Base-by-base conservation (phyloP, 2,329 filamentous ascomycete species). In the Cadophora gregata region DNA sequence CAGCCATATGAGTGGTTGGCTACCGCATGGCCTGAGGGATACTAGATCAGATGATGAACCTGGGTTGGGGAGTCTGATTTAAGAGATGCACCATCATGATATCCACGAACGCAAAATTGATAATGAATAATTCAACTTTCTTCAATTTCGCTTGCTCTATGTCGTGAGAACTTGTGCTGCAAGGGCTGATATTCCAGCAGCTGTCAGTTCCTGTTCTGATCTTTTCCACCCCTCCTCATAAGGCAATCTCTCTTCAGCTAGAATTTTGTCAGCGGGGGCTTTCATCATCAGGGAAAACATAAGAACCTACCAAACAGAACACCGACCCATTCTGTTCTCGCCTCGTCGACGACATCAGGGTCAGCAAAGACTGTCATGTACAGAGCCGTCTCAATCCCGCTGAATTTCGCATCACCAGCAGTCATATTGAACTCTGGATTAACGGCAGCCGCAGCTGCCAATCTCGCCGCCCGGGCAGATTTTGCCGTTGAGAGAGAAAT, bases 341-440 rank as follows among this genome's bases (percentile, higher is more conserved):
- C 64, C 25, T 29, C 51, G 21, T 19, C 27, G 3, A 19, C 21
- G 16, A 42, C 59, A 24, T 48, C 25, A 4, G 59, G 48, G 16
- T 42, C 59, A 19, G 59, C 42, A 47, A 63, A 63, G 16, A 66
- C 64, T 7, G 25, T 42, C 64, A 66, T 59, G 47, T 68, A 68
- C 0, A 68, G 42, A 10, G 66, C 66, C 4, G 66, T 53, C 47
- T 68, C 66, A 24, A 65, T 63, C 19, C 42, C 45, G 24, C 66
- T 68, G 36, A 51, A 45, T 61, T 53, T 27, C 10, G 38, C 12
- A 9, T 55, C 59, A 1, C 8, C 16, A 8, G 60, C 42, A 14
- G 63, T 62, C 63, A 68, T 47, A 53, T 70, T 68, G 66, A 68
- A 70, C 4, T 9, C 19, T 6, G 68, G 63, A 21, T 70, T 70